Conservation (phyloP, 2,329 filamentous ascomycete genomes). For the Pseudopyrenochaeta lycopersici region DNA sequence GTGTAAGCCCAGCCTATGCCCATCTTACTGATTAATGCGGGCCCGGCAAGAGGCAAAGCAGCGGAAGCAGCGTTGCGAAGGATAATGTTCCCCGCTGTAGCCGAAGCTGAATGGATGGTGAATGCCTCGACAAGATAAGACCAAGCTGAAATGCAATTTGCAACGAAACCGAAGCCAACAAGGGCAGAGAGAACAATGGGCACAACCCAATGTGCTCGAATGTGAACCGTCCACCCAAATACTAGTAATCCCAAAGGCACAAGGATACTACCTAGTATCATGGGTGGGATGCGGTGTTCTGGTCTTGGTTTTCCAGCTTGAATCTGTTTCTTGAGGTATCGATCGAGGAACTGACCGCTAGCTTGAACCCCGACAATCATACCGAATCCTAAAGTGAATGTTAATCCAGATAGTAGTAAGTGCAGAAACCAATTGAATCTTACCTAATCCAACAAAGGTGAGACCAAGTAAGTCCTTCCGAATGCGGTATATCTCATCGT, state of each 20-base stretch:
- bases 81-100: slow-evolving; percentile 64
- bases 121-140: slow-evolving; percentile 66
- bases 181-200: slow-evolving; percentile 54
- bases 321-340: slow-evolving; percentile 58
- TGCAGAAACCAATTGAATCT: slow-evolving; percentile 8
- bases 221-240: slow-evolving; percentile 61
- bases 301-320: slow-evolving; percentile 55
- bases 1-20: slow-evolving; percentile 49
- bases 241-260: slow-evolving; percentile 55
- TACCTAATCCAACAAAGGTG: slow-evolving; percentile 63
- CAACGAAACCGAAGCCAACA: slow-evolving; percentile 55
- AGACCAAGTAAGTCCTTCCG: slow-evolving; percentile 61
- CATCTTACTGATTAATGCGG: slow-evolving; percentile 61
- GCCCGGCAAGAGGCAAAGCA: slow-evolving; percentile 61
- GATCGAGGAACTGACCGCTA: slow-evolving; percentile 60
- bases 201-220: slow-evolving; percentile 50
- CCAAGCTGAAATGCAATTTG: slow-evolving; percentile 59
- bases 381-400: slow-evolving; percentile 51
- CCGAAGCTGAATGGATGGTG: slow-evolving; percentile 63
- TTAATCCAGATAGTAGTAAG: neutral
- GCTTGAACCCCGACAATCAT: slow-evolving; percentile 56
- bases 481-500: slow-evolving; percentile 48
- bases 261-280: slow-evolving; percentile 54
- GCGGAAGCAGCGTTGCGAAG: slow-evolving; percentile 63
- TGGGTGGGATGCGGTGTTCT: slow-evolving; percentile 62